phyloP scores from a whole-genome alignment of 495 filamentous ascomycete genomes.

The Annulohypoxylon stygium region DNA sequence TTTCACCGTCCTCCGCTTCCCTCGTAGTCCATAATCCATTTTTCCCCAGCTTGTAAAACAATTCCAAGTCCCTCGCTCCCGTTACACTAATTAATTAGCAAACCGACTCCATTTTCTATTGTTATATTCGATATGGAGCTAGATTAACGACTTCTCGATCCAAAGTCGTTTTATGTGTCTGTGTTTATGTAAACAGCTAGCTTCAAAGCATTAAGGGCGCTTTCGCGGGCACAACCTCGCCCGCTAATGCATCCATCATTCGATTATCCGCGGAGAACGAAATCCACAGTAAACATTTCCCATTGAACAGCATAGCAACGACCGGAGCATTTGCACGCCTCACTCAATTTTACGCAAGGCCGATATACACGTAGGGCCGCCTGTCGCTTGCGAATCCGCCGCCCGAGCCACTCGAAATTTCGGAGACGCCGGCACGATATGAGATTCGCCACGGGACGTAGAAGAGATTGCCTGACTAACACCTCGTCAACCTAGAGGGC shows the following conservation, averaged over 20 bases:
- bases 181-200: background rate
- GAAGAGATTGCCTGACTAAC: conserved; percentile 23
- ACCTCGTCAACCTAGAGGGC: conserved; percentile 6
- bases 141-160: conserved; percentile 17
- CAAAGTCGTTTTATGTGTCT: too few relatives aligned
- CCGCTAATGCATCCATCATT: conserved; percentile 23
- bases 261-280: background rate
- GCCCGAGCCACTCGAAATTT: conserved; percentile 21
- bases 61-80: conserved; percentile 28
- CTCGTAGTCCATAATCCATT: conserved; percentile 26
- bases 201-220: conserved; percentile 7
- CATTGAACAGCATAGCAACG: conserved; percentile 11
- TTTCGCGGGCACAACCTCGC: conserved; percentile 8
- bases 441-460: conserved; percentile 17
- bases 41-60: conserved; percentile 39
- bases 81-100: conserved; percentile 22
- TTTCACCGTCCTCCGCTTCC: conserved; percentile 25
- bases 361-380: conserved; percentile 5
- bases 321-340: background rate
- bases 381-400: conserved; percentile 28
- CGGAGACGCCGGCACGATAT: conserved; percentile 26
- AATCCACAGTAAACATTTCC: conserved; percentile 6
- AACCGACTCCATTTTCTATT: conserved; percentile 5
- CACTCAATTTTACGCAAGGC: conserved; percentile 2
- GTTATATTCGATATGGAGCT: conserved; percentile 10